Base-by-base conservation (phyloP, 768 basidiomycete species). In the Chalciporus pseudorubinellus region DNA sequence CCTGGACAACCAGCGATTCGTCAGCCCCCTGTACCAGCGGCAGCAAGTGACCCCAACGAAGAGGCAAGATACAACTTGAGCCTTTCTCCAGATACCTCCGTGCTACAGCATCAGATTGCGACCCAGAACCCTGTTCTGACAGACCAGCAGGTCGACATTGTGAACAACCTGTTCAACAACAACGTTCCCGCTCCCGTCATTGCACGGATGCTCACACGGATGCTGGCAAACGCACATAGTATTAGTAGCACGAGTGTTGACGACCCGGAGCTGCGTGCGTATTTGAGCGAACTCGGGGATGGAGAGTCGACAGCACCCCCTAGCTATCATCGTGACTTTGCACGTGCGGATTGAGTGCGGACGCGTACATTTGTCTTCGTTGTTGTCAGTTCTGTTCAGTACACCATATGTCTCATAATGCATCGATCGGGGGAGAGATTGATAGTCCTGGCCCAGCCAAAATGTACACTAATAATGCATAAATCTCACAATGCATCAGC, bases 221-320 rank as follows among this genome's bases (percentile, higher is more conserved):
- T 67, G 66, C 19, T 67, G 1, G 56, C 56, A 10, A 56, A 54
- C 8, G 52, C 63, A 7, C 57, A 49, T 9, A 48, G 52, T 12
- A 16, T 26, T 76, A 22, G 7, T 8, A 14, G 0, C 5, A 44
- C 28, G 4, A 49, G 51, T 6, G 10, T 29, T 6, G 44, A 58
- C 16, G 59, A 64, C 39, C 52, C 54, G 5, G 62, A 64, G 39
- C 3, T 56, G 40, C 52, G 22, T 3, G 34, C 21, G 5, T 50
- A 46, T 22, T n/a, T 38, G 52, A 83, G 57, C 70, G 70, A 46
- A 53, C 58, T 62, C 67, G 72, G 44, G 56, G 64, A 63, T 63
- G 63, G 48, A 57, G 63, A 55, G 63, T 65, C 39, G 56, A 66
- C 59, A 36, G 62, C 62, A 14, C 62, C 62, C 3, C 62, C 62